phyloP scores from a whole-genome alignment of 352 stramenopile genomes.

The Halophytophthora polymorphica region DNA sequence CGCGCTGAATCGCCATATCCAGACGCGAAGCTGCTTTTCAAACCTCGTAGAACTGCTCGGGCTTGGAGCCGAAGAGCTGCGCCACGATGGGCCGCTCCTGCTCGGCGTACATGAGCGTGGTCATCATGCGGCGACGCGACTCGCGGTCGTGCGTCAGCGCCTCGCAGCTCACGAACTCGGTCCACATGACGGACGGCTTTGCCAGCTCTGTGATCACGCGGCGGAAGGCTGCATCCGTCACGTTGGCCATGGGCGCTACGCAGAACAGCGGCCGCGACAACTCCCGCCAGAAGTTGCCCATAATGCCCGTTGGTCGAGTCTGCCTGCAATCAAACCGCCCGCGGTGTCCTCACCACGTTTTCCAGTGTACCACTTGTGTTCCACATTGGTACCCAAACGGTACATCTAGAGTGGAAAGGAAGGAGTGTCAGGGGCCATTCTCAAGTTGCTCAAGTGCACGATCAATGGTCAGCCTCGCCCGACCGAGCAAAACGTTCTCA shows the following conservation, averaged over 20 bases:
- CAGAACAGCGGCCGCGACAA: slow-evolving; percentile 72
- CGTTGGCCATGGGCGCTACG: slow-evolving; percentile 83
- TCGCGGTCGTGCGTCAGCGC: slow-evolving; percentile 59
- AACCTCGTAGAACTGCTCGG: slow-evolving; percentile 83
- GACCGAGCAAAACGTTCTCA: too few relatives aligned
- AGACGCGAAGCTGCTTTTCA: background rate
- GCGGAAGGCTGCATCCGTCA: slow-evolving; percentile 75
- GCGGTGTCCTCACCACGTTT: background rate
- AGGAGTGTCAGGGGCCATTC: too few relatives aligned
- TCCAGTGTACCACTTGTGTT: slow-evolving; percentile 18
- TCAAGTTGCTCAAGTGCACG: too few relatives aligned
- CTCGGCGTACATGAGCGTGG: slow-evolving; percentile 67
- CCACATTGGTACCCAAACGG: background rate
- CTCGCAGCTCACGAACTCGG: slow-evolving; percentile 85
- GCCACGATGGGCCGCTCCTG: slow-evolving; percentile 73
- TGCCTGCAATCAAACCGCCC: background rate
- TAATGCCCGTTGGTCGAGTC: slow-evolving; percentile 4
- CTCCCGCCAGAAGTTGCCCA: slow-evolving; percentile 54
- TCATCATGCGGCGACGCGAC: slow-evolving; percentile 73
- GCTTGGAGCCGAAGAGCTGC: slow-evolving; percentile 86
- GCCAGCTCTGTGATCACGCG: slow-evolving; percentile 70
- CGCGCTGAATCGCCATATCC: background rate
- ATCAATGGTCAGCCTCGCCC: too few relatives aligned
- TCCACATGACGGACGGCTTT: slow-evolving; percentile 84
- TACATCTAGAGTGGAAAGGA: too few relatives aligned